These are phyloP conservation scores for Moesziomyces antarcticus DNA, from an alignment of 1,284 basidiomycete genomes.

Conservation along the genomic window DNA sequence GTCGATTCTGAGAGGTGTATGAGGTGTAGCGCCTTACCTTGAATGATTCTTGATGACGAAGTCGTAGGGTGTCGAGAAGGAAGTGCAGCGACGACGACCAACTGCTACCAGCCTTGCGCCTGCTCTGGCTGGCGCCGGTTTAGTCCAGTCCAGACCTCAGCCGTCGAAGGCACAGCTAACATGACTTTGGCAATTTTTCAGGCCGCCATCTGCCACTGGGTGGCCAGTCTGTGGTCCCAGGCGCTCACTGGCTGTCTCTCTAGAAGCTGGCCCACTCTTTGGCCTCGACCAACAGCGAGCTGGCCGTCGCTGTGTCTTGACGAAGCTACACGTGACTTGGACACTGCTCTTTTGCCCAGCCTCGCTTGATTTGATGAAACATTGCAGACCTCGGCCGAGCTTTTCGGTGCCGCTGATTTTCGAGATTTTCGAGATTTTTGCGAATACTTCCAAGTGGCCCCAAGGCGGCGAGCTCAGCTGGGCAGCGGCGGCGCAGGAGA, in stretches of 20 bases:
- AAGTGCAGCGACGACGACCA: slow-evolving; percentile 20
- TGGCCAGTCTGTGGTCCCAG: no score
- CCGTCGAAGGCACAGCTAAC: neutral
- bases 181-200: neutral
- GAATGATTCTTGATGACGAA: slow-evolving; percentile 51
- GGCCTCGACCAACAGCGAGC: no score
- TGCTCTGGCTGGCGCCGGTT: neutral
- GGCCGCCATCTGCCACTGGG: no score
- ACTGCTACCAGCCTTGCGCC: slow-evolving; percentile 2
- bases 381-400: neutral
- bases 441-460: neutral
- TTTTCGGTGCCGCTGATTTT: slow-evolving; percentile 1
- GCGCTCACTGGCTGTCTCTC: no score
- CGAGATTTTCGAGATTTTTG: neutral
- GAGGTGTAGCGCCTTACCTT: slow-evolving; percentile 39
- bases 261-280: no score
- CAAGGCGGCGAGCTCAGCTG: neutral
- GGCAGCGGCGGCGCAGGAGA: no score
- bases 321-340: neutral
- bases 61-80: slow-evolving; percentile 45
- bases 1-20: neutral
- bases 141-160: neutral
- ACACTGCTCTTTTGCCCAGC: no score
- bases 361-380: neutral
- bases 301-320: no score